These are phyloP conservation scores for Botryotinia globosa DNA, from an alignment of 2,329 filamentous ascomycete species.

Conservation along the genomic window DNA sequence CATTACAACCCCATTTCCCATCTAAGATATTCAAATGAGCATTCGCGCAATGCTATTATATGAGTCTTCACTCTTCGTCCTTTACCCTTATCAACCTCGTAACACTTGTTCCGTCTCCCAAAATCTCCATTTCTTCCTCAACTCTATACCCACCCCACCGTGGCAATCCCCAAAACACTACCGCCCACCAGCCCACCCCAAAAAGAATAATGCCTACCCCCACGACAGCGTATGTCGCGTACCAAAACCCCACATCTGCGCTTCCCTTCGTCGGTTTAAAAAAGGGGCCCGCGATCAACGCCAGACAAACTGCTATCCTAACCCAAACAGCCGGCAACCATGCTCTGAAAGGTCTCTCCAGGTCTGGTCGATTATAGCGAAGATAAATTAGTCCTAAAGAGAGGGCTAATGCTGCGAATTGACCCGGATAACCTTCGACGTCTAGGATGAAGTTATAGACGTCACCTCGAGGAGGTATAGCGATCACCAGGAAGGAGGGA, in stretches of 20 bases:
- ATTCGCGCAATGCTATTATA: not conserved
- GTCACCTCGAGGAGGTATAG: constrained; percentile 47
- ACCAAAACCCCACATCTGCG: constrained; percentile 47
- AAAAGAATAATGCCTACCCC: constrained; percentile 52
- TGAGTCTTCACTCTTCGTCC: not conserved
- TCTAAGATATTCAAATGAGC: not conserved
- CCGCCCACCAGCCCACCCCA: constrained; percentile 64
- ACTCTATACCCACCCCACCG: constrained; percentile 57
- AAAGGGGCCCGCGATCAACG: constrained; percentile 41
- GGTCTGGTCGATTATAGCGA: constrained; percentile 50
- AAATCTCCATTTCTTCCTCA: constrained; percentile 57
- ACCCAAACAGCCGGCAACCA: constrained; percentile 38
- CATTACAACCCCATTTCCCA: not conserved
- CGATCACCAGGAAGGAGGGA: constrained; percentile 56
- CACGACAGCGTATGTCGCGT: constrained; percentile 54
- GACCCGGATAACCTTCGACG: constrained; percentile 41
- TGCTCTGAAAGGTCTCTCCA: constrained; percentile 35
- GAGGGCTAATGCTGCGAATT: constrained; percentile 45
- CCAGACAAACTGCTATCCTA: constrained; percentile 33
- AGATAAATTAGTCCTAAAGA: constrained; percentile 44
- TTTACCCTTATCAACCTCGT: constrained; percentile 50
- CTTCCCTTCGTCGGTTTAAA: constrained; percentile 42
- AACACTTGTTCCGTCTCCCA: constrained; percentile 66
- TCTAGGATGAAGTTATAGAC: constrained; percentile 41
- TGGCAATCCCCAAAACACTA: constrained; percentile 63